A percentile compares a stretch with the other conserved stretches of the same genome.
Evolutionary conservation across 192 early-diverging fungal species (phyloP).

Genomic region (Chytriomyces confervae): DNA sequence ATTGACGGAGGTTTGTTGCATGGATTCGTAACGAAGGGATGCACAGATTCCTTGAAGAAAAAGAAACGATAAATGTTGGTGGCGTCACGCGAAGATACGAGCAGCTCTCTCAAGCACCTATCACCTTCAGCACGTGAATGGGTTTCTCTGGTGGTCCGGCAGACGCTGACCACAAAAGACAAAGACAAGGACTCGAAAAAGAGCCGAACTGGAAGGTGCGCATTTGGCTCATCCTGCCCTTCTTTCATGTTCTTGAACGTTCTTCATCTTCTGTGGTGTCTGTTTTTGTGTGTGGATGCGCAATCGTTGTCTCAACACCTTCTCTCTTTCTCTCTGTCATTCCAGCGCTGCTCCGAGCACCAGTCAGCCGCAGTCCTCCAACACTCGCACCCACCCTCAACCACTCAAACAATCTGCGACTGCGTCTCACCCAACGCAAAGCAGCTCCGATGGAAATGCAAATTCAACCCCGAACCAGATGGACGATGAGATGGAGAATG

Average conservation of each 20-base stretch:
- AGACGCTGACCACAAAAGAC: neutral
- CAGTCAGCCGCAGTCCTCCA: neutral
- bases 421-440: no score
- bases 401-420: no score
- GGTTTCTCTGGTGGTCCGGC: constrained; percentile 21
- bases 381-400: neutral
- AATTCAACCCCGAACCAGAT: constrained; percentile 77
- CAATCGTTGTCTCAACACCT: no score
- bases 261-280: no score
- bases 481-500: constrained; percentile 52
- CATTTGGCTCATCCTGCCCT: no score
- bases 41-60: no score
- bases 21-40: no score
- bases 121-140: constrained; percentile 14
- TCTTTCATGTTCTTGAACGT: no score
- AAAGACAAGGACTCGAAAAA: constrained; percentile 9
- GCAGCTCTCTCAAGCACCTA: constrained; percentile 10
- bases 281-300: no score
- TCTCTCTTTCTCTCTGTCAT: neutral
- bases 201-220: no score
- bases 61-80: neutral
- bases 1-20: no score
- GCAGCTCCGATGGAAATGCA: no score
- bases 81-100: constrained; percentile 21
- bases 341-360: neutral